Percentiles rank a stretch among this genome's conserved stretches.
These are phyloP conservation scores for Zymoseptoria pseudotritici DNA, from an alignment of 2,329 filamentous ascomycete species.

Conservation along the genomic window DNA sequence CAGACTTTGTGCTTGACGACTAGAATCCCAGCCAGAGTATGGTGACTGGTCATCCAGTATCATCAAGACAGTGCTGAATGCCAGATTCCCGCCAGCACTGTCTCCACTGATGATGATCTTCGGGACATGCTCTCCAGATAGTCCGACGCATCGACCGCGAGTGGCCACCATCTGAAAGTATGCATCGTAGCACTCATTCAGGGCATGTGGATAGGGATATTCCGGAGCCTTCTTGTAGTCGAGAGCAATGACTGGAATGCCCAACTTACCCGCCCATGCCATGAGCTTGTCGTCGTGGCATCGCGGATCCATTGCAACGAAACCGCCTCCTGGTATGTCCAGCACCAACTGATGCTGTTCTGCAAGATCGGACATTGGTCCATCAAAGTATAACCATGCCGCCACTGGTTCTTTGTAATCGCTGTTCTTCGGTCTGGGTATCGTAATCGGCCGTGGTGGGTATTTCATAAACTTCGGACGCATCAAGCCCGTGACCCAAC, in stretches of 20 bases:
- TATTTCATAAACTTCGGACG: slow-evolving; percentile 74
- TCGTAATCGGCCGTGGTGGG: slow-evolving; percentile 73
- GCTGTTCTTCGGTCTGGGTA: slow-evolving; percentile 70
- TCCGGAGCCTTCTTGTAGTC: slow-evolving; percentile 88
- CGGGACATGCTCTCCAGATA: slow-evolving; percentile 59
- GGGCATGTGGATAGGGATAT: slow-evolving; percentile 73
- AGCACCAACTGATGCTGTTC: slow-evolving; percentile 72
- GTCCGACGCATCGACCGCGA: slow-evolving; percentile 65
- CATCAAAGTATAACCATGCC: slow-evolving; percentile 92
- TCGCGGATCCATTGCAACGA: slow-evolving; percentile 93
- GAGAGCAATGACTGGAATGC: slow-evolving; percentile 80
- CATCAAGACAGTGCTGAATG: slow-evolving; percentile 78
- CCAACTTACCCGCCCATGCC: slow-evolving; percentile 82
- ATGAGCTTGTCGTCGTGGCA: slow-evolving; percentile 91
- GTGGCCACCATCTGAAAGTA: slow-evolving; percentile 68
- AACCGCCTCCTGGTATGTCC: slow-evolving; percentile 89
- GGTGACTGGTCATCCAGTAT: slow-evolving; percentile 60
- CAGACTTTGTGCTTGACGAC: slow-evolving; percentile 36
- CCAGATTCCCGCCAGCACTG: slow-evolving; percentile 75
- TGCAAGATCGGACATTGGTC: slow-evolving; percentile 68
- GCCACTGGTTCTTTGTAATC: slow-evolving; percentile 75
- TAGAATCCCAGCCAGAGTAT: slow-evolving; percentile 27
- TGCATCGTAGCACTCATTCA: slow-evolving; percentile 83
- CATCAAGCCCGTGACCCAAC: slow-evolving; percentile 62
- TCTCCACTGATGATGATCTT: slow-evolving; percentile 69